These are phyloP conservation scores for Porcisia hertigi DNA, from an alignment of 208 protist genomes.

Conservation along the genomic window DNA sequence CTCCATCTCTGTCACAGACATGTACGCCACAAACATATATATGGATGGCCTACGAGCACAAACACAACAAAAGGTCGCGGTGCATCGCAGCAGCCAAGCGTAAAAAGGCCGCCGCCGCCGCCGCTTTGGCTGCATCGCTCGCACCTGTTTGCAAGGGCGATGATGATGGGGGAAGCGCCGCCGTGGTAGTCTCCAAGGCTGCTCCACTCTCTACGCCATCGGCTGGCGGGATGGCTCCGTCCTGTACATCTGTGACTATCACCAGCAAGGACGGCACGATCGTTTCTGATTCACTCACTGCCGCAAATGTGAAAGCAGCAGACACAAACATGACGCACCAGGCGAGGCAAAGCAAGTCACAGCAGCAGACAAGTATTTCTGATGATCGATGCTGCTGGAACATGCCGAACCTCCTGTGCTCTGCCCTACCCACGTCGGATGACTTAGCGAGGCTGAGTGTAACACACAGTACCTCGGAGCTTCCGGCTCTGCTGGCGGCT, in stretches of 20 bases:
- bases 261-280: not conserved
- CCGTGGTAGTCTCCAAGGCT: not conserved
- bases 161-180: not conserved
- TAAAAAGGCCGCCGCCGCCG: not conserved
- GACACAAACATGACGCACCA: not conserved
- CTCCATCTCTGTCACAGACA: not conserved
- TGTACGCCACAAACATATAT: not conserved
- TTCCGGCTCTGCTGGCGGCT: not conserved
- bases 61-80: conserved; percentile 29
- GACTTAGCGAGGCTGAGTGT: not conserved
- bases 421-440: not conserved
- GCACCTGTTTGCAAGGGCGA: not conserved
- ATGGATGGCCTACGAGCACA: conserved; percentile 23
- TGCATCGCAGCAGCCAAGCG: conserved; percentile 18
- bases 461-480: not conserved
- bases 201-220: not conserved
- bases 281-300: not conserved
- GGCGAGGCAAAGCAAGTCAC: not conserved
- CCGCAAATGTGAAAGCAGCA: not conserved
- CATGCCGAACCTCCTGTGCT: conserved; percentile 1
- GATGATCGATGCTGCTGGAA: not conserved
- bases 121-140: not conserved
- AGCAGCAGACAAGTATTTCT: not conserved
- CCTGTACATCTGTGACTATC: not conserved
- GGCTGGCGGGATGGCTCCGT: not conserved